Evolutionary conservation across 441 rosid species (phyloP), one percentile per base, ranked within the genome.

Genomic region (Oxalis stricta): DNA sequence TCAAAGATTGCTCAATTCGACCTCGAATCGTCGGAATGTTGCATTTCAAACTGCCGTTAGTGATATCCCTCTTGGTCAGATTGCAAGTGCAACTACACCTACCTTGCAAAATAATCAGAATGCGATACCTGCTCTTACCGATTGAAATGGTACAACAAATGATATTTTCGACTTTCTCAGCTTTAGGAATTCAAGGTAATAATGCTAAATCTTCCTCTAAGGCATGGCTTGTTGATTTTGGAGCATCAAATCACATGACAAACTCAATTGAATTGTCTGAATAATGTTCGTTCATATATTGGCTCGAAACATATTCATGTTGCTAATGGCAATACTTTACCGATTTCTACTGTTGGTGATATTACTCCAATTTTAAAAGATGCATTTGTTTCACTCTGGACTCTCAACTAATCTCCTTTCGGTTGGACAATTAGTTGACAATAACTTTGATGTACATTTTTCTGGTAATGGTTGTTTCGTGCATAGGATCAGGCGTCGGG

Each of bases 201-300:
- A 1, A 0, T 15, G 9, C 2, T 10, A 0, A 6, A 1, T 41
- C 45, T 40, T 0, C 7, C 6, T 14, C n/a, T n/a, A n/a, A n/a
- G n/a, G n/a, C 34, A 7, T 58, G 47, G 57, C 23, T 30, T 44
- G 19, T 18, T 38, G 53, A 55, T 32, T 55, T 35, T 29, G 30
- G 6, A 10, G 34, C 47, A n/a, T 46, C 30, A 10, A 47, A 55
- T 19, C 43, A 47, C n/a, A 55, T 48, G 60, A 55, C 49, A 10
- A 34, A 13, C n/a, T 40, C 17, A 7, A 12, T 29, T n/a, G 36
- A 13, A 18, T 7, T 12, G 20, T 23, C 41, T 11, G n/a, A 0
- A 40, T 0, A 39, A 42, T 56, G 16, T 41, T 10, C 23, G 13
- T 5, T 9, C 18, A 5, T 39, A 55, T 46, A 16, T 11, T 37